Percentiles rank a stretch among this genome's conserved stretches.
phyloP scores from a whole-genome alignment of 2,329 filamentous ascomycete genomes.

The Diplocarpon rosae region DNA sequence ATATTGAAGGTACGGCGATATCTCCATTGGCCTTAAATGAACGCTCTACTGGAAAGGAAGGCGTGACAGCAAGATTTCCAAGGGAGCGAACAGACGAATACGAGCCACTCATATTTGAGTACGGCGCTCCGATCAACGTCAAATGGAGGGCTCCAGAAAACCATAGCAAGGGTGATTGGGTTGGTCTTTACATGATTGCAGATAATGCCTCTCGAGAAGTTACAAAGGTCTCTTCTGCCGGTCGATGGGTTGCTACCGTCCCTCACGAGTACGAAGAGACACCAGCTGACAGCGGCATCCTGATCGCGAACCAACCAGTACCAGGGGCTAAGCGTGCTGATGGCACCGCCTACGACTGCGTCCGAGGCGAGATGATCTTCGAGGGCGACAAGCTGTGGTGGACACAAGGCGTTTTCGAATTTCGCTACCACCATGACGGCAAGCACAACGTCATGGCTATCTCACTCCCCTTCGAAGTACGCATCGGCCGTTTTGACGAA shows the following conservation, averaged over 20 bases:
- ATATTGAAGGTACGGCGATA: constrained; percentile 56
- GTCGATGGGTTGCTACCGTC: constrained; percentile 79
- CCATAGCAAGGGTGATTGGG: constrained; percentile 88
- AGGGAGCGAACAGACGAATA: constrained; percentile 48
- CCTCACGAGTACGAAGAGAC: constrained; percentile 64
- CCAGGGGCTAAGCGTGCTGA: constrained; percentile 32
- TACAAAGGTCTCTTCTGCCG: constrained; percentile 74
- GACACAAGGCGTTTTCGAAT: constrained; percentile 93
- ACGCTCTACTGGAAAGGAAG: constrained; percentile 61
- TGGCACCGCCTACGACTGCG: constrained; percentile 44
- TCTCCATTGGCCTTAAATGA: constrained; percentile 42
- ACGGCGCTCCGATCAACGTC: constrained; percentile 80
- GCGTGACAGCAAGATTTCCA: constrained; percentile 55
- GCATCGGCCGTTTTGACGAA: constrained; percentile 67
- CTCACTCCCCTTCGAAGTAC: constrained; percentile 85
- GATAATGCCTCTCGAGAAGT: constrained; percentile 81
- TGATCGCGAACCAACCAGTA: constrained; percentile 54
- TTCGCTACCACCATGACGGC: constrained; percentile 91
- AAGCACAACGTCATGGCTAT: constrained; percentile 91
- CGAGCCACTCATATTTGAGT: constrained; percentile 72
- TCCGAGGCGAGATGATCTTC: constrained; percentile 77
- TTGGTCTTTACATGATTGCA: constrained; percentile 90
- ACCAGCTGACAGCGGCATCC: constrained; percentile 64
- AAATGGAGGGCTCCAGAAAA: constrained; percentile 82
- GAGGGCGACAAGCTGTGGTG: constrained; percentile 92